Conservation (phyloP, 306 rosid genomes). For the Phaseolus lunatus region DNA sequence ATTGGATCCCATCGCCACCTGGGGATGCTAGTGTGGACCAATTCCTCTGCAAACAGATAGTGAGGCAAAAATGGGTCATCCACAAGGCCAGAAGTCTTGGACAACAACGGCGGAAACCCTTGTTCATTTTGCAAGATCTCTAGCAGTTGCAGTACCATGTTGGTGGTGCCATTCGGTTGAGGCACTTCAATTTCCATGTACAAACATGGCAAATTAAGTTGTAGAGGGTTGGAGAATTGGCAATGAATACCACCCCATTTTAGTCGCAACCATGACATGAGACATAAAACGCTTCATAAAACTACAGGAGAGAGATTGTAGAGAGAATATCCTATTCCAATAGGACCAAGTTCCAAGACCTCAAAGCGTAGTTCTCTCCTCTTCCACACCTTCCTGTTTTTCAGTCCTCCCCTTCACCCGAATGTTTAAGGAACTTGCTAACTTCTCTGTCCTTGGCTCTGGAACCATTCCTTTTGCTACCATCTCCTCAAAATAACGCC, state of each 20-base stretch:
- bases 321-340: not conserved
- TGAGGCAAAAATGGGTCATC: no score
- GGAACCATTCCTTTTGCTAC: constrained; percentile 68
- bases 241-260: not conserved
- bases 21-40: no score
- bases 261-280: not conserved
- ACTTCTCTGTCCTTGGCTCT: constrained; percentile 65
- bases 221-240: not conserved
- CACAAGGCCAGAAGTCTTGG: no score
- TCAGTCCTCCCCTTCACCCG: constrained; percentile 44
- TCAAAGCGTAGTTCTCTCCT: constrained; percentile 8
- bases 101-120: no score
- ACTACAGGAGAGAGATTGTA: constrained; percentile 12
- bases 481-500: constrained; percentile 70
- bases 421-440: constrained; percentile 49
- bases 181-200: not conserved
- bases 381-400: constrained; percentile 33
- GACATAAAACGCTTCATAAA: no score
- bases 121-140: not conserved
- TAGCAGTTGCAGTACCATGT: no score
- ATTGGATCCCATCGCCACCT: no score
- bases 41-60: no score
- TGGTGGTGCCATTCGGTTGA: not conserved
- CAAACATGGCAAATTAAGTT: not conserved
- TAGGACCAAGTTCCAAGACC: constrained; percentile 1